Percentiles rank a stretch among this genome's conserved stretches.
These are phyloP conservation scores for Boeremia exigua DNA, from an alignment of 2,329 filamentous ascomycete genomes.

Conservation along the genomic window DNA sequence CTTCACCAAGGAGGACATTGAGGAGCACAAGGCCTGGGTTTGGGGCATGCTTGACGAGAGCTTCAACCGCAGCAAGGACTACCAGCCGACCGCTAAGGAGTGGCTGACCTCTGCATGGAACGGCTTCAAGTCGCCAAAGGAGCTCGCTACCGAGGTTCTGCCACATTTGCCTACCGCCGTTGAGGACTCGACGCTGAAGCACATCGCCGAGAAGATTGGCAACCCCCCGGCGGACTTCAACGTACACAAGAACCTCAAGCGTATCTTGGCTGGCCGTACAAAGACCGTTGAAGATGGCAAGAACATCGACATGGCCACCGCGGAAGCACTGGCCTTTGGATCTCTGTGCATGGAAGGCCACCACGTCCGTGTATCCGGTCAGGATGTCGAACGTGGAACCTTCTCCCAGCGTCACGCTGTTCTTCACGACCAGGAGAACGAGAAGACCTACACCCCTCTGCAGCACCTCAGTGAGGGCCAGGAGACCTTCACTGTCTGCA, in stretches of 20 bases:
- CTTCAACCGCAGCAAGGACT: slow-evolving; percentile 96
- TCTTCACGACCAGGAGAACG: slow-evolving; percentile 95
- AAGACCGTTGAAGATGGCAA: slow-evolving; percentile 92
- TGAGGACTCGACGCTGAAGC: slow-evolving; percentile 72
- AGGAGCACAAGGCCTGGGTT: slow-evolving; percentile 99
- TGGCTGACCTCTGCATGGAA: slow-evolving; percentile 99
- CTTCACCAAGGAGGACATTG: slow-evolving; percentile 96
- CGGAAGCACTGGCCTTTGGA: slow-evolving; percentile 93
- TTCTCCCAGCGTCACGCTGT: slow-evolving; percentile 98
- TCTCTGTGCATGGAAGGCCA: slow-evolving; percentile 90
- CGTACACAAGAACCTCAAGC: slow-evolving; percentile 94
- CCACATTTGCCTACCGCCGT: slow-evolving; percentile 90
- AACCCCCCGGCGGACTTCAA: slow-evolving; percentile 82
- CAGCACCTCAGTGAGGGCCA: slow-evolving; percentile 90
- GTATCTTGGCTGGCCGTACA: slow-evolving; percentile 85
- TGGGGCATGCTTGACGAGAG: slow-evolving; percentile 99
- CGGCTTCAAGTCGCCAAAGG: slow-evolving; percentile 98
- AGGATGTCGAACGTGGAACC: slow-evolving; percentile 99
- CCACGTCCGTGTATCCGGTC: slow-evolving; percentile 95
- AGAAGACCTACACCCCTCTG: slow-evolving; percentile 90
- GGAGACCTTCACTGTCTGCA: slow-evolving; percentile 94
- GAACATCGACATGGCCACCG: slow-evolving; percentile 97
- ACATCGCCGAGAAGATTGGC: slow-evolving; percentile 83
- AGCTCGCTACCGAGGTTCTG: slow-evolving; percentile 90
- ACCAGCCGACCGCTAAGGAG: slow-evolving; percentile 94